Evolutionary conservation across 495 filamentous ascomycete species (phyloP), one percentile per base, ranked within the genome.

Genomic region (Poronia punctata): DNA sequence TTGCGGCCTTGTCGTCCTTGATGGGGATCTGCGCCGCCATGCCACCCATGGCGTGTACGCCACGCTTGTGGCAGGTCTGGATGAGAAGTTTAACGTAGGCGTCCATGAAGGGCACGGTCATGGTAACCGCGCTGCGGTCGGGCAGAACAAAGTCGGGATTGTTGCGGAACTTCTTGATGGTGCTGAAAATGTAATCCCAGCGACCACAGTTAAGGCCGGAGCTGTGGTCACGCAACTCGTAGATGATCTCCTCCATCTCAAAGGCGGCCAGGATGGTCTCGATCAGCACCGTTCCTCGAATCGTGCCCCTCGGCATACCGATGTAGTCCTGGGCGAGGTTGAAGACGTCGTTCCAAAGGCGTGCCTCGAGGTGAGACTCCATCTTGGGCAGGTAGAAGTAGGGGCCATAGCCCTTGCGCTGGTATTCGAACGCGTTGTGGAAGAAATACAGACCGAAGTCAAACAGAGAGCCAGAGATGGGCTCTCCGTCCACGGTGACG

Each of bases 191-290:
- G 75, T 99, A 99, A 61, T 99, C 92, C 92, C 92, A 99, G 35
- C 92, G 84, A 35, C 92, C 92, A 66, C 92, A 99, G 75, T 99
- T 99, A 49, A 99, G 76, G 38, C 92, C 92, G 8, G 92, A 83
- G 65, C 81, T 87, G 72, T 99, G 92, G 59, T 97, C 90, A 25
- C 92, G 86, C 47, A 99, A 82, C 66, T 99, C 92, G 70, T 95
- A 99, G 65, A 99, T 97, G 66, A 98, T 97, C 82, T 98, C 92
- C 44, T 99, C 92, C 92, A 99, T 99, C 72, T 99, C 93, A 53
- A 99, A 99, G n/a, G 88, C 93, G 21, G 93, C 92, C 17, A 87
- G 71, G 66, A 99, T 97, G 41, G 92, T 99, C 76, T 99, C 92
- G 62, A 99, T 96, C 50, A 99, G 70, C 14, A 99, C 92, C 3